Evolutionary conservation across 768 basidiomycete species (phyloP).

Genomic region (Amyloporia xantha): DNA sequence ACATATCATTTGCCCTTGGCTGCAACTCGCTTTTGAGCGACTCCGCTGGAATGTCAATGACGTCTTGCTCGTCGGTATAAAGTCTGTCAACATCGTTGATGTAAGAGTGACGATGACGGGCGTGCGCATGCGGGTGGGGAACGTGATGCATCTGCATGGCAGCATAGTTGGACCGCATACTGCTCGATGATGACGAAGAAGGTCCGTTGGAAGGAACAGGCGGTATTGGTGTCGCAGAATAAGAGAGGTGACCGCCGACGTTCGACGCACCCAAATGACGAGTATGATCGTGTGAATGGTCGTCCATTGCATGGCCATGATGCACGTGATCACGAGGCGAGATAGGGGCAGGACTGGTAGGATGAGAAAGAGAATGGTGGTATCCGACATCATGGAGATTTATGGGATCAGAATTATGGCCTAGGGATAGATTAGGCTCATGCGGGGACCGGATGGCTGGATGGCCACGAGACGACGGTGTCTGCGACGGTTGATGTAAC

Average conservation of each 20-base stretch:
- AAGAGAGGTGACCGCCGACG: neutral
- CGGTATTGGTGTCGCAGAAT: conserved; percentile 1
- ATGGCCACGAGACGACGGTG: conserved; percentile 16
- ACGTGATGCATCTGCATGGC: conserved; percentile 70
- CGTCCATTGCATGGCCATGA: conserved; percentile 18
- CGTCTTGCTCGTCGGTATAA: conserved; percentile 14
- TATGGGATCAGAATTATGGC: conserved; percentile 17
- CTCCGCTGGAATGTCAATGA: conserved; percentile 14
- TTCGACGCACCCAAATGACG: neutral
- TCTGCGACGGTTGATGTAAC: conserved; percentile 13
- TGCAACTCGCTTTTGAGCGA: conserved; percentile 17
- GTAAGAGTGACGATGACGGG: conserved; percentile 60
- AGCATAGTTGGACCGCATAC: conserved; percentile 51
- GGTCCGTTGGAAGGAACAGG: conserved; percentile 3
- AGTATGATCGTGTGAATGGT: conserved; percentile 7
- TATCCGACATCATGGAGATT: conserved; percentile 26
- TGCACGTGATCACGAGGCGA: conserved; percentile 17
- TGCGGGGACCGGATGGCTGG: conserved; percentile 24
- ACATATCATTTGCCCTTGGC: conserved; percentile 8
- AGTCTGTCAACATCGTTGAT: conserved; percentile 30
- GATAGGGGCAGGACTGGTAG: conserved; percentile 16
- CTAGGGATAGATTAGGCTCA: conserved; percentile 13
- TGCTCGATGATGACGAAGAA: conserved; percentile 26
- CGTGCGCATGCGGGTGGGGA: conserved; percentile 73
- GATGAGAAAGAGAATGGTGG: conserved; percentile 25